Conservation (phyloP, 2,329 filamentous ascomycete species). For the Aureobasidium subglaciale region DNA sequence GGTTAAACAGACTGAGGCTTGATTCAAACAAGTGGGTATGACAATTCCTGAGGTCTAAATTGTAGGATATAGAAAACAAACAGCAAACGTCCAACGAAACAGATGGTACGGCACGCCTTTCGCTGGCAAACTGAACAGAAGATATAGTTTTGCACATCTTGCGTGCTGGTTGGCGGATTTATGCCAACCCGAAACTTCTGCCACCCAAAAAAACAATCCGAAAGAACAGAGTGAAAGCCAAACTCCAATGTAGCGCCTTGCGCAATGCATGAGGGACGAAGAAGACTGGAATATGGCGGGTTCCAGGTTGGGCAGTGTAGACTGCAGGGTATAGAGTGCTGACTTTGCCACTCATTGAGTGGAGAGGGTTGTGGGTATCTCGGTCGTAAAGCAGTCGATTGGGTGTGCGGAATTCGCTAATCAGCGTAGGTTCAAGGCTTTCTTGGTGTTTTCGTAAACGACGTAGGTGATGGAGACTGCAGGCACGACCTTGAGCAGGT, state of each 20-base stretch:
- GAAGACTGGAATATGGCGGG: neutral
- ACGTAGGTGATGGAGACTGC: constrained; percentile 90
- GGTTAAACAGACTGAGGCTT: too few relatives aligned
- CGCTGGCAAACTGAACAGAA: neutral
- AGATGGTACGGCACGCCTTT: constrained; percentile 1
- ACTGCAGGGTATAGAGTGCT: neutral
- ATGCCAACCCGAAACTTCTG: neutral
- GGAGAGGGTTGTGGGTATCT: constrained; percentile 14
- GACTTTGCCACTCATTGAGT: neutral
- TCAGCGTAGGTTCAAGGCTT: constrained; percentile 44
- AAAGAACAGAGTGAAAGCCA: neutral
- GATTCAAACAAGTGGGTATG: neutral
- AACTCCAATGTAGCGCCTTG: constrained; percentile 12
- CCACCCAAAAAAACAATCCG: neutral
- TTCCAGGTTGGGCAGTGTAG: neutral
- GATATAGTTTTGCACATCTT: neutral
- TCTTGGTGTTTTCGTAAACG: constrained; percentile 86
- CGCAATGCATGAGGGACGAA: constrained; percentile 9
- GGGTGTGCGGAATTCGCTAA: neutral
- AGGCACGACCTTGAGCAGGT: constrained; percentile 90
- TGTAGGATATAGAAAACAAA: neutral
- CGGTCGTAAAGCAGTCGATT: neutral
- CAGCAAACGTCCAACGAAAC: neutral
- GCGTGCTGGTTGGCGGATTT: neutral
- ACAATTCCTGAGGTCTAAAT: neutral